These are phyloP conservation scores for Botryosphaeria dothidea DNA, from an alignment of 2,329 filamentous ascomycete species.

Conservation along the genomic window DNA sequence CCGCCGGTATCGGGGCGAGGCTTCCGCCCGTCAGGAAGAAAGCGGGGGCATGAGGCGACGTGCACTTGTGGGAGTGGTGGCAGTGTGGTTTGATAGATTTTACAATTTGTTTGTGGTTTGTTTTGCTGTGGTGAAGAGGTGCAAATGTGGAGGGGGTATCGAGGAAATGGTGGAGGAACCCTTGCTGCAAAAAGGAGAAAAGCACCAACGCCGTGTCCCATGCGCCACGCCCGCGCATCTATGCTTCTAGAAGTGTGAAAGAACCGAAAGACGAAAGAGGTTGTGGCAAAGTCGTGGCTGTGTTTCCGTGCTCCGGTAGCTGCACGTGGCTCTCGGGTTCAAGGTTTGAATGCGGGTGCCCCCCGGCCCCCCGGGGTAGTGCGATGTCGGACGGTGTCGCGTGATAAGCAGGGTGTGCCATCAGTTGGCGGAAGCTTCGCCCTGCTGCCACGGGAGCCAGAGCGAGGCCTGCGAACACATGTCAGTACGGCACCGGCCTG, in stretches of 20 bases:
- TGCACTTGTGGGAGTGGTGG: background rate
- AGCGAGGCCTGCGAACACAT: background rate
- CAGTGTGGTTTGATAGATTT: background rate
- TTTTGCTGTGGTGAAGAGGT: background rate
- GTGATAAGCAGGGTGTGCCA: background rate
- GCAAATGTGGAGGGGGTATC: background rate
- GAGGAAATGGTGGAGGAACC: constrained; percentile 2
- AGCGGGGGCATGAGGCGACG: background rate
- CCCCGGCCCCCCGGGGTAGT: background rate
- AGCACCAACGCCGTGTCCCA: constrained; percentile 1
- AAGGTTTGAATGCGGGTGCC: background rate
- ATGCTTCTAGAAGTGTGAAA: background rate
- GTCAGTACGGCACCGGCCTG: background rate
- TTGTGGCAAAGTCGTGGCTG: background rate
- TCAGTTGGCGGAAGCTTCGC: constrained; percentile 3
- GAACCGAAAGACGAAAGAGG: background rate
- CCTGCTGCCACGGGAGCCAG: constrained; percentile 5
- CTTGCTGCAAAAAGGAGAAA: constrained; percentile 8
- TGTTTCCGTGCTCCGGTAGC: background rate
- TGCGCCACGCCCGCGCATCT: constrained; percentile 7
- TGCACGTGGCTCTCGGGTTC: background rate
- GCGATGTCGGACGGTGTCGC: constrained; percentile 7
- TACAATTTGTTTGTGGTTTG: background rate
- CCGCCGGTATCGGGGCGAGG: constrained; percentile 3
- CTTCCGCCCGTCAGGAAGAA: background rate